Percentiles rank a stretch among this genome's conserved stretches.
Conservation (phyloP, 208 protist genomes). For the Sergeia podlipaevii region DNA sequence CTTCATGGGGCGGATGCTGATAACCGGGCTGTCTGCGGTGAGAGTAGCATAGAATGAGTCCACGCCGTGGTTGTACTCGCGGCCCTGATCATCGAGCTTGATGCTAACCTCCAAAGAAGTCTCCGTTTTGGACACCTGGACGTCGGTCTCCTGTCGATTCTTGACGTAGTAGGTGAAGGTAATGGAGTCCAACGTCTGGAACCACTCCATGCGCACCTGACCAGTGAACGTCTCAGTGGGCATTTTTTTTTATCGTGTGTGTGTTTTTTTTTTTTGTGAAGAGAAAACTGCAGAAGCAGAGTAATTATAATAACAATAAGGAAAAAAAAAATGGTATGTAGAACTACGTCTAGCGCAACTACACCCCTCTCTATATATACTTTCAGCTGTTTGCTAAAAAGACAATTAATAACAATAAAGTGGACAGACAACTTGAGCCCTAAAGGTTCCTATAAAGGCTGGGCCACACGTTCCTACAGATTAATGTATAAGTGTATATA, state of each 20-base stretch:
- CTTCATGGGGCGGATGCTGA: slow-evolving; percentile 82
- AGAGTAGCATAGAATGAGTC: slow-evolving; percentile 65
- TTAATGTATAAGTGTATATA: no score
- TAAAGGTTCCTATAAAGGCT: no score
- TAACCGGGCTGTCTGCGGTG: slow-evolving; percentile 5
- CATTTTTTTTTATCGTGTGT: slow-evolving; percentile 18
- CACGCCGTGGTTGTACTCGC: slow-evolving; percentile 64
- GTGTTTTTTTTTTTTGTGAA: slow-evolving; percentile 9
- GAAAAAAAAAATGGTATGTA: no score
- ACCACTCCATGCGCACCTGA: slow-evolving; percentile 86
- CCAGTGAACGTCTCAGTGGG: slow-evolving; percentile 42
- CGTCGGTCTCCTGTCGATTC: slow-evolving; percentile 47
- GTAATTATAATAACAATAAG: no score
- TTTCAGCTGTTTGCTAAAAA: no score
- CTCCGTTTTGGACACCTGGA: slow-evolving; percentile 31
- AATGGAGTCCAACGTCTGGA: slow-evolving; percentile 63
- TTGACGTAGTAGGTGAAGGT: slow-evolving; percentile 89
- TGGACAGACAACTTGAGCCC: no score
- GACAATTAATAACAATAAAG: no score
- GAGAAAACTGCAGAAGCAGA: background rate
- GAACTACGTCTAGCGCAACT: no score
- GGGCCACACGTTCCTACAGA: no score
- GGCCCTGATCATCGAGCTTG: slow-evolving; percentile 47
- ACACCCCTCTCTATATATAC: no score
- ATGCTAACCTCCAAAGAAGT: slow-evolving; percentile 52